Evolutionary conservation across 345 rosid genomes (phyloP), one percentile per base, ranked within the genome.

Genomic region (Isatis tinctoria): DNA sequence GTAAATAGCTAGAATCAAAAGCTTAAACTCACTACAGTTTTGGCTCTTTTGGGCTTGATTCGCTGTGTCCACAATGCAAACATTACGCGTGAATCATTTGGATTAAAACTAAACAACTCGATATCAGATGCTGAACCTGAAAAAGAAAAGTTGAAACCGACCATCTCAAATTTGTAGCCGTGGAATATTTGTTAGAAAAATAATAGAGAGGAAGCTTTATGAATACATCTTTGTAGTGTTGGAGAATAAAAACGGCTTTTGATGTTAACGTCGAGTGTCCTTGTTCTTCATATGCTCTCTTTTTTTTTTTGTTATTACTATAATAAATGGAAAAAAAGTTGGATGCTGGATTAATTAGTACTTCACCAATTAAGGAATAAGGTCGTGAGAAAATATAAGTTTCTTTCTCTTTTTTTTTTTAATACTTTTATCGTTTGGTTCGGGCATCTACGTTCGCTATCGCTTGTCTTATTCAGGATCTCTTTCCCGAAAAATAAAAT

Each of bases 311-410:
- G 61, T 53, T 61, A 53, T 33, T 32, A 44, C 52, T 52, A 33
- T 39, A 30, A 62, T 24, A 67, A 14, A 35, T 24, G 16, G 65
- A 41, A 58, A 65, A 41, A 20, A 64, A 43, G 0, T 35, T 65
- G 36, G 78, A 74, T 74, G 51, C 66, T 67, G 14, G 27, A 59
- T 74, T 60, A 14, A 24, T 67, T 60, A 67, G 69, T 74, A 74
- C 37, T 58, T 74, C 35, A 41, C 73, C 68, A 74, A 60, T 75
- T 67, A 59, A 67, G 73, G 78, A 48, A 67, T 54, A 49, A 53
- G 72, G 48, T 52, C n/a, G 61, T 11, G 51, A 67, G 51, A 51
- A 49, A 74, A 67, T 58, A 53, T 24, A 30, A 28, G 73, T 67
- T 66, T 66, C 78, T 59, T 39, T 18, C 44, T n/a, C 30, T 73